phyloP scores from a whole-genome alignment of 192 early-diverging fungal genomes.

The Chytriomyces sp. region DNA sequence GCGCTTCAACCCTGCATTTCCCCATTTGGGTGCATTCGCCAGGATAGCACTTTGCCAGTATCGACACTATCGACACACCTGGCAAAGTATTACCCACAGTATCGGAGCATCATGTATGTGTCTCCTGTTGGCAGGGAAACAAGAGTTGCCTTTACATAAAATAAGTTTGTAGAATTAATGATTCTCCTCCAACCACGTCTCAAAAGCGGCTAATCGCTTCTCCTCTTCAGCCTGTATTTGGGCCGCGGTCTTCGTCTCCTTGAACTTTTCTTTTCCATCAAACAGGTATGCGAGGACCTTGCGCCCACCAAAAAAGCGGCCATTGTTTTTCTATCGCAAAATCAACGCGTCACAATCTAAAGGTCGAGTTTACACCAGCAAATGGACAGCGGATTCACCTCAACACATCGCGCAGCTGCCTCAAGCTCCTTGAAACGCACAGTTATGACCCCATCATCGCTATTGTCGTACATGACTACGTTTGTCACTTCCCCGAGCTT shows the following conservation, averaged over 20 bases:
- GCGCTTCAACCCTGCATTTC: no score
- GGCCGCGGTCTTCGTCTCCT: constrained; percentile 51
- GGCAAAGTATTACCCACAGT: no score
- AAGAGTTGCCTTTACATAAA: no score
- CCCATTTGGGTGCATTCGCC: no score
- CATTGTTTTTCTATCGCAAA: constrained; percentile 76
- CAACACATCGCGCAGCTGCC: constrained; percentile 79
- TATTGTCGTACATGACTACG: constrained; percentile 85
- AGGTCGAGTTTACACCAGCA: not conserved
- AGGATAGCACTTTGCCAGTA: no score
- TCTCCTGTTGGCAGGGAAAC: no score
- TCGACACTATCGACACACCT: no score
- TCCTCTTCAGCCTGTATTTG: constrained; percentile 72
- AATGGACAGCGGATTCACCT: no score
- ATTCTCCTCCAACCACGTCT: constrained; percentile 81
- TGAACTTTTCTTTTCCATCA: constrained; percentile 83
- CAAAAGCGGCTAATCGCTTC: constrained; percentile 80
- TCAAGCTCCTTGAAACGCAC: constrained; percentile 85
- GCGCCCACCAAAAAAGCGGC: constrained; percentile 86
- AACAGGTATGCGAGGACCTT: constrained; percentile 76
- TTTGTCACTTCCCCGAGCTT: constrained; percentile 92
- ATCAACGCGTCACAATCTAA: not conserved
- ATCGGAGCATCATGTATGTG: no score
- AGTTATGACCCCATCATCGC: constrained; percentile 79
- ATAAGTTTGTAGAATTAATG: no score